A percentile compares a stretch with the other conserved stretches of the same genome.
Evolutionary conservation across 2,329 filamentous ascomycete genomes (phyloP).

Genomic region (Ilyonectria sp.): DNA sequence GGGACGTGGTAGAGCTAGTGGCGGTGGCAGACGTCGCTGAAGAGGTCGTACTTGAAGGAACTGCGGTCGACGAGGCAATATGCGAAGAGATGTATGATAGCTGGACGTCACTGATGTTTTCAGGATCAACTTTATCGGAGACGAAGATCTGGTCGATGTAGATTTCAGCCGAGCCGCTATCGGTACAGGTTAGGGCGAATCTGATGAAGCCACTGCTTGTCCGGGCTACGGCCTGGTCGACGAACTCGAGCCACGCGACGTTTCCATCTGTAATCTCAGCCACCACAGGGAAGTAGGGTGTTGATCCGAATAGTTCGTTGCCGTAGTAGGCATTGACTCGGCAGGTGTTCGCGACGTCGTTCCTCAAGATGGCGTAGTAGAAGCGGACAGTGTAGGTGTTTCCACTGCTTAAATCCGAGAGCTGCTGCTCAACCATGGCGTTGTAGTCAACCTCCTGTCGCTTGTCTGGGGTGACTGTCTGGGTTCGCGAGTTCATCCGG

Average conservation of each 20-base stretch:
- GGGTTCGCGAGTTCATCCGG: slow-evolving; percentile 21
- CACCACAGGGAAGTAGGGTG: slow-evolving; percentile 36
- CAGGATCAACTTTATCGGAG: slow-evolving; percentile 36
- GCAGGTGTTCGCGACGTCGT: slow-evolving; percentile 35
- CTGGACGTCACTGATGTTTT: slow-evolving; percentile 34
- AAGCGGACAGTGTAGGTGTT: slow-evolving; percentile 42
- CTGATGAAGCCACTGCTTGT: slow-evolving; percentile 36
- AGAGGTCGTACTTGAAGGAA: background rate
- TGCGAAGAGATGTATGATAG: slow-evolving; percentile 27
- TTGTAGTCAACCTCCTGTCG: slow-evolving; percentile 7
- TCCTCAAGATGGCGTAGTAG: slow-evolving; percentile 38
- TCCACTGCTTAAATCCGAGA: slow-evolving; percentile 31
- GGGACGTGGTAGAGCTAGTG: too few relatives aligned
- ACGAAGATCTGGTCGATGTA: slow-evolving; percentile 45
- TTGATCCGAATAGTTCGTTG: slow-evolving; percentile 31
- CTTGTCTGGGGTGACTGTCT: background rate
- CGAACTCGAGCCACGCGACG: slow-evolving; percentile 30
- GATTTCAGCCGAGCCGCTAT: slow-evolving; percentile 35
- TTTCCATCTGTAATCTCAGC: background rate
- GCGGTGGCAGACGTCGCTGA: too few relatives aligned
- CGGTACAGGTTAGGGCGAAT: slow-evolving; percentile 37
- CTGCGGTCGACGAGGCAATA: background rate
- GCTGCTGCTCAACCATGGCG: slow-evolving; percentile 39
- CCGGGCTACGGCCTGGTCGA: slow-evolving; percentile 31
- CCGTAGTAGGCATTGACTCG: slow-evolving; percentile 39